Base-by-base conservation (phyloP, 2,329 filamentous ascomycete species). In the Aplosporella prunicola region DNA sequence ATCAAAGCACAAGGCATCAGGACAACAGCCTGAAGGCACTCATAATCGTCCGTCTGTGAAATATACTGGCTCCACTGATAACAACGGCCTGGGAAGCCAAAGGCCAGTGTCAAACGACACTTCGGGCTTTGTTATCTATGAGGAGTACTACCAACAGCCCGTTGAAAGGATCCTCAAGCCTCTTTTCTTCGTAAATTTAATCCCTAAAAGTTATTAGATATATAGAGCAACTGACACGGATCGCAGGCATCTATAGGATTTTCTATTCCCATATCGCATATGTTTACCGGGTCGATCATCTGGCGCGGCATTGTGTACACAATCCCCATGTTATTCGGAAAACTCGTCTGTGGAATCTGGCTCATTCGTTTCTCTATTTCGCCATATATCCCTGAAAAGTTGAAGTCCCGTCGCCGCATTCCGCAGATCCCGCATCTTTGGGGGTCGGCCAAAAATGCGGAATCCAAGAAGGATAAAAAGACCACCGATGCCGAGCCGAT, bases 301-400 rank as follows among this genome's bases (percentile, higher is more conserved):
- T 91, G 82, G 83, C 73, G 76, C 9, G 83, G 83, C 0, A 44
- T 87, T 0, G 68, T 87, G 1, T 91, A 88, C 48, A 68, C 79
- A 0, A 45, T 79, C 0, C 59, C 91, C 3, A 91, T 91, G 83
- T 51, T 68, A 1, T 34, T 82, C 2, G 63, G 44, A 2, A 66
- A 66, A 43, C 32, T 66, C 7, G 44, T 59, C 4, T 60, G 61
- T 45, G 51, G 66, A 32, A 45, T 66, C 3, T 62, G 58, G 50
- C 50, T 68, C 27, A 47, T 66, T 41, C 49, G 61, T 35, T 49
- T 62, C 42, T 42, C 60, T 18, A 11, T 29, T 18, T 30, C 16
- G 18, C 30, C 34, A 11, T 22, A 34, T 24, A 9, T 39, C 25
- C 29, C 15, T 17, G 27, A 39, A 27, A 13, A 20, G 10, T 20